Base-by-base conservation (phyloP, 2,329 filamentous ascomycete species). In the Alternaria viburni region DNA sequence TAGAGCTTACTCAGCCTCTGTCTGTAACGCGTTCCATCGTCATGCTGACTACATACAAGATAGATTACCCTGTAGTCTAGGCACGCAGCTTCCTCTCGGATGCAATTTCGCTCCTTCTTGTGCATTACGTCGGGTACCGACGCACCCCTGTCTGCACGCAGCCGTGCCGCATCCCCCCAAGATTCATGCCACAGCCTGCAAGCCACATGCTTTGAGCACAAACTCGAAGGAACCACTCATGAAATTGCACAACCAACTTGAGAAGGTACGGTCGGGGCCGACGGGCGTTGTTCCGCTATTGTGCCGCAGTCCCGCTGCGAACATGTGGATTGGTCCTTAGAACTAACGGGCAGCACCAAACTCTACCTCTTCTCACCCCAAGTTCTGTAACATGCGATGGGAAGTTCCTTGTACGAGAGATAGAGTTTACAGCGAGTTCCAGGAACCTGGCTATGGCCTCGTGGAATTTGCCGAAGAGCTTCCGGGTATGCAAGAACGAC, bases 101-200 rank as follows among this genome's bases (percentile, higher is more conserved):
- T 44, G 21, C 36, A 41, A 44, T 54, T 44, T 54, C 52, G 52
- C 52, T 44, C 23, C 21, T 21, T 44, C 15, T 54, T 26, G 21
- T 44, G 23, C 32, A 44, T 44, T 44, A 43, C 52, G 30, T 26
- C 52, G 23, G 32, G 21, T 54, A 28, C 52, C 52, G 23, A 54
- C 30, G 23, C 32, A 54, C 52, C 52, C 52, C 3, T 52, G 49
- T 52, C 8, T 19, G 13, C 8, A 52, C 13, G 28, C 36, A 26
- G 23, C 52, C 52, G 52, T 54, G 32, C 52, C 52, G 32, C 52
- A 23, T 54, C 36, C 36, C n/a, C 19, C 36, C 52, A 13, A 43
- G 51, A 41, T 32, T 43, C 51, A 54, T 15, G 51, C 51, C 49
- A 54, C 51, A 43, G n/a, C 7, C 51, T 54, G 51, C 51, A 54